These are phyloP conservation scores for Herpetomonas tarakana DNA, from an alignment of 208 protist genomes.

Conservation along the genomic window DNA sequence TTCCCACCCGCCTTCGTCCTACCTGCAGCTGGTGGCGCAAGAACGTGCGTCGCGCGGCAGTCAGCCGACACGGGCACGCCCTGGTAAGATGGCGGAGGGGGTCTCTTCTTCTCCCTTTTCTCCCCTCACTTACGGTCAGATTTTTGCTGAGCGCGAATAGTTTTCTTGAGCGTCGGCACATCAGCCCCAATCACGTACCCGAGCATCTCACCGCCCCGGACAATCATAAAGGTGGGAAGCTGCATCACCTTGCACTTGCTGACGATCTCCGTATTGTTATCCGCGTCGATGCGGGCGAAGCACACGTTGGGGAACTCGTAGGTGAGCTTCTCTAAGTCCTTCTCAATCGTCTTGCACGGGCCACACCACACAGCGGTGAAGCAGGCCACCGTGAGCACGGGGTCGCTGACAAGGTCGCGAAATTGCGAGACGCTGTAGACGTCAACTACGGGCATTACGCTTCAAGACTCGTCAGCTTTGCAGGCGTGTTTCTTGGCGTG, in stretches of 20 bases:
- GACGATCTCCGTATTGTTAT: constrained; percentile 82
- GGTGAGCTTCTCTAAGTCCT: constrained; percentile 68
- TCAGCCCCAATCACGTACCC: constrained; percentile 81
- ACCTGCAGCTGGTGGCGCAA: too few relatives aligned
- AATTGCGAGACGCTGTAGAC: constrained; percentile 75
- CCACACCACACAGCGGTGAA: constrained; percentile 83
- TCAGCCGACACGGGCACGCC: too few relatives aligned
- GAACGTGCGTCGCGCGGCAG: too few relatives aligned
- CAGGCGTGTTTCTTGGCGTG: too few relatives aligned
- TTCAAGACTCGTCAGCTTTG: constrained; percentile 2
- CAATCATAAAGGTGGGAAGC: constrained; percentile 81
- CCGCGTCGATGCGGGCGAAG: constrained; percentile 73
- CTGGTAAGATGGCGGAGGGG: too few relatives aligned
- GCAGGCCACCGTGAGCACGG: constrained; percentile 58
- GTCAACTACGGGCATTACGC: constrained; percentile 61
- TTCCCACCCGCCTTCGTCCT: too few relatives aligned
- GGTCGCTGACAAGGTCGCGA: constrained; percentile 57
- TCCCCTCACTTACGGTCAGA: not conserved
- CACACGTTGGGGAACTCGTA: constrained; percentile 69
- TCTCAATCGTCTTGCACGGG: constrained; percentile 75
- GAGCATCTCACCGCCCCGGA: constrained; percentile 42
- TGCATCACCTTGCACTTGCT: constrained; percentile 69
- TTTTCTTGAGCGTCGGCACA: constrained; percentile 50
- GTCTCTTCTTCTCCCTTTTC: too few relatives aligned
- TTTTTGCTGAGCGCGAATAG: constrained; percentile 46